These are phyloP conservation scores for Botrytis byssoidea DNA, from an alignment of 2,329 filamentous ascomycete genomes.

Conservation along the genomic window DNA sequence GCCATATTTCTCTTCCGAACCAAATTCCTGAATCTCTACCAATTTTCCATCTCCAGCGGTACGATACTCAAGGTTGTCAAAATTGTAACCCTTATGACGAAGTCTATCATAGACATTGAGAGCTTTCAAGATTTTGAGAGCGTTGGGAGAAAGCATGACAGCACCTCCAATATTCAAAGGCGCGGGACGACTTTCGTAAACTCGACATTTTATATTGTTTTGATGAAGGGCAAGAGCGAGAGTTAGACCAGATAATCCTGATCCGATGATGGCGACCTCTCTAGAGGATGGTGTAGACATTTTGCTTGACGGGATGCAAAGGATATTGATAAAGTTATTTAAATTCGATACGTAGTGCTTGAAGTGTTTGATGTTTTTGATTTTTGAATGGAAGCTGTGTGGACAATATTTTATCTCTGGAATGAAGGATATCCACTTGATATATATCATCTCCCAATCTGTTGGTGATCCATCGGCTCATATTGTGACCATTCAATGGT, in stretches of 20 bases:
- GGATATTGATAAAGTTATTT: not conserved
- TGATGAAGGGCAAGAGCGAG: slow-evolving; percentile 55
- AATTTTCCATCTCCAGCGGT: slow-evolving; percentile 39
- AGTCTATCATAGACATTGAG: slow-evolving; percentile 50
- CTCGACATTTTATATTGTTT: slow-evolving; percentile 48
- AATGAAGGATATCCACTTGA: slow-evolving; percentile 10
- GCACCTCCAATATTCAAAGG: slow-evolving; percentile 52
- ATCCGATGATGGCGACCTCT: slow-evolving; percentile 47
- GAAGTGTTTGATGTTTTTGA: not conserved
- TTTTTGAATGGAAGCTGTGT: not conserved
- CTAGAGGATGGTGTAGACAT: slow-evolving; percentile 11
- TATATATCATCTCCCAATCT: slow-evolving; percentile 2
- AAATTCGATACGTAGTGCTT: not conserved
- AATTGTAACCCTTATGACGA: slow-evolving; percentile 47
- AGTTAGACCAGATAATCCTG: slow-evolving; percentile 51
- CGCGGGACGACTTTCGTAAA: slow-evolving; percentile 52
- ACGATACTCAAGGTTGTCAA: slow-evolving; percentile 49
- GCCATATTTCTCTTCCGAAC: slow-evolving; percentile 47
- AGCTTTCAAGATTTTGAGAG: slow-evolving; percentile 52
- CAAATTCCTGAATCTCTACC: slow-evolving; percentile 49
- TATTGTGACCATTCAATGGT: not conserved
- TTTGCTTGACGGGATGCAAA: not conserved
- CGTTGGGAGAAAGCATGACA: slow-evolving; percentile 60
- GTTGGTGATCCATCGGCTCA: not conserved
- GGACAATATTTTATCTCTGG: not conserved